Base-by-base conservation (phyloP, 805 yeast genomes). In the Lachancea cidri region DNA sequence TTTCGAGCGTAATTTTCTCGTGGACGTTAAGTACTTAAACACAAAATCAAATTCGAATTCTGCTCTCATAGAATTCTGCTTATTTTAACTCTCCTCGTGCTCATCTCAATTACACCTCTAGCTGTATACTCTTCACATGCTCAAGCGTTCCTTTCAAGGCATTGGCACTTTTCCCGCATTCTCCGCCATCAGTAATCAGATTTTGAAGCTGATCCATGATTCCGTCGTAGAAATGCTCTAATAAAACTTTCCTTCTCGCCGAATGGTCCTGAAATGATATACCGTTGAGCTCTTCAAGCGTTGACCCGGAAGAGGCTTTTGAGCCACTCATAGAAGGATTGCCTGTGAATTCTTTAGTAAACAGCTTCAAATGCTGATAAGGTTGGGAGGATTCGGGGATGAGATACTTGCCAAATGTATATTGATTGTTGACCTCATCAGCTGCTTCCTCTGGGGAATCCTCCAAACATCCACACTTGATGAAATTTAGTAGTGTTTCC, bases 161-260 rank as follows among this genome's bases (percentile, higher is more conserved):
- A 41, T 64, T 66, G 5, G 76, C 71, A 11, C 58, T 72, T 46
- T 79, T 72, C 2, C 88, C 88, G 15, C 73, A 65, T 36, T 80
- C 86, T 1, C 89, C 89, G 9, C 87, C 94, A 48, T 84, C 93
- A 51, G 77, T 77, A 7, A 77, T 60, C 24, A 77, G 52, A 30
- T 66, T 66, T 1, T 62, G 66, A 17, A 82, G 65, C 29, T 85
- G 82, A 35, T 65, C 70, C 16, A 53, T 41, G 37, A 85, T 66
- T 8, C 75, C 76, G 2, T 60, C 59, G 33, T 64, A 53, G 52
- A 79, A 83, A 18, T 75, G 69, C 41, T 79, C 84, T 32, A 64
- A 55, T 42, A 84, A 60, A 0, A 80, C 65, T 17, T 40, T 42
- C 22, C 74, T 56, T 52, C 93, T 66, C 2, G 82, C 77, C 3